phyloP scores from a whole-genome alignment of 345 rosid species.

The Punica granatum region DNA sequence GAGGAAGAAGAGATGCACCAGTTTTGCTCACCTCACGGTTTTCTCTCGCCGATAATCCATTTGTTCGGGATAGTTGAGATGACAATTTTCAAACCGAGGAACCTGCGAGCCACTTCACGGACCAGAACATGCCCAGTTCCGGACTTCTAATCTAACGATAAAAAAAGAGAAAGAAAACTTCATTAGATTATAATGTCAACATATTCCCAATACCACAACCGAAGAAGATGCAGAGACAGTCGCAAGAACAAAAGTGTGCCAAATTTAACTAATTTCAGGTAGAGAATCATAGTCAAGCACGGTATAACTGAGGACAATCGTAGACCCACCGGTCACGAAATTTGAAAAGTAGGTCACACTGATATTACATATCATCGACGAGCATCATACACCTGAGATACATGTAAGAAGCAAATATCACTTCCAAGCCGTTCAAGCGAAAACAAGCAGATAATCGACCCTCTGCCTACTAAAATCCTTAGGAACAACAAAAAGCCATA shows the following conservation, averaged over 20 bases:
- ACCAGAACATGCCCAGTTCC: background rate
- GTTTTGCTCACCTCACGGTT: constrained; percentile 11
- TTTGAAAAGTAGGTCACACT: background rate
- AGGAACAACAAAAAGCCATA: too few species aligned
- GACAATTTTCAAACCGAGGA: background rate
- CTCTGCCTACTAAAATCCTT: too few species aligned
- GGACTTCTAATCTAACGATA: background rate
- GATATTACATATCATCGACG: background rate
- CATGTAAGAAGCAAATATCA: background rate
- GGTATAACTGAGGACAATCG: background rate
- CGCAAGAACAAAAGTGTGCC: background rate
- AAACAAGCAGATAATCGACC: too few species aligned
- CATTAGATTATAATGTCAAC: background rate
- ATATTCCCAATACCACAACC: background rate
- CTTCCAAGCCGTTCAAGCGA: background rate
- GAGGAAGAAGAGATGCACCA: background rate
- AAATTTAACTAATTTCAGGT: too few species aligned
- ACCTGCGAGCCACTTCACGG: background rate
- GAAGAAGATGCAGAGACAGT: background rate
- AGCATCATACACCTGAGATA: background rate
- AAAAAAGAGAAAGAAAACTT: background rate
- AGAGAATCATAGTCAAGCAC: background rate
- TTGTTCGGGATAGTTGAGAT: background rate
- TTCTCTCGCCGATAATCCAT: constrained; percentile 14
- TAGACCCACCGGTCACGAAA: background rate